Percentiles rank a stretch among this genome's conserved stretches.
These are phyloP conservation scores for Arthrobotrys pseudoclavata DNA, from an alignment of 2,329 filamentous ascomycete species.

Conservation along the genomic window DNA sequence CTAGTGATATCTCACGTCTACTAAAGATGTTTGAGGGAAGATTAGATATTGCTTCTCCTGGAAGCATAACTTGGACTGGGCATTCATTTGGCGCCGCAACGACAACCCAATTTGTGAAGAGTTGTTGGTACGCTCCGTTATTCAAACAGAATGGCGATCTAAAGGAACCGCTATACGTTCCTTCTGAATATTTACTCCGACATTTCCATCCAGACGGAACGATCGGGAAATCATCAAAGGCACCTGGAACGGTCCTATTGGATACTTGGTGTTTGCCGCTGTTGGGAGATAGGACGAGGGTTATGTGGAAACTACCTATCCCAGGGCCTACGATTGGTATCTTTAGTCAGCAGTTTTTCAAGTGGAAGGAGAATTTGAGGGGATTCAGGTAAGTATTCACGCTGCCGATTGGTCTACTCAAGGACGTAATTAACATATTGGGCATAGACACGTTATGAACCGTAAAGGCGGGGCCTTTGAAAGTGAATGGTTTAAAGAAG, in stretches of 20 bases:
- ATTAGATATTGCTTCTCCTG: slow-evolving; percentile 72
- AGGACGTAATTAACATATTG: not conserved
- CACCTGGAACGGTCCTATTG: slow-evolving; percentile 77
- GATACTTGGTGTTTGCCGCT: slow-evolving; percentile 70
- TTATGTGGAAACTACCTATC: slow-evolving; percentile 79
- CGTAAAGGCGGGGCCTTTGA: slow-evolving; percentile 45
- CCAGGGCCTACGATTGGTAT: slow-evolving; percentile 67
- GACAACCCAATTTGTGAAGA: slow-evolving; percentile 82
- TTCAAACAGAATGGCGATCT: slow-evolving; percentile 23
- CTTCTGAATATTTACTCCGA: slow-evolving; percentile 27
- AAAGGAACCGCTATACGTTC: slow-evolving; percentile 52
- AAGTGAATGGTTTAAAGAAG: slow-evolving; percentile 36
- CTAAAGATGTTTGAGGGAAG: slow-evolving; percentile 74
- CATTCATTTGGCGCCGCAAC: slow-evolving; percentile 86
- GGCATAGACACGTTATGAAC: slow-evolving; percentile 63
- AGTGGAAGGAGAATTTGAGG: slow-evolving; percentile 80
- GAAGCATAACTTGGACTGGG: slow-evolving; percentile 80
- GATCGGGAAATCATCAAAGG: slow-evolving; percentile 70
- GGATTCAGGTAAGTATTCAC: slow-evolving; percentile 73
- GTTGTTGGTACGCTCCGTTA: slow-evolving; percentile 74
- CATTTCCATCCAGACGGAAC: slow-evolving; percentile 45
- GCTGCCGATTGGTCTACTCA: not conserved
- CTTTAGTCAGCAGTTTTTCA: slow-evolving; percentile 76
- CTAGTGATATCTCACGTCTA: slow-evolving; percentile 65
- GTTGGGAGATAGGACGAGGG: slow-evolving; percentile 68